Conservation (phyloP, 306 rosid genomes). For the Senna siamea region DNA sequence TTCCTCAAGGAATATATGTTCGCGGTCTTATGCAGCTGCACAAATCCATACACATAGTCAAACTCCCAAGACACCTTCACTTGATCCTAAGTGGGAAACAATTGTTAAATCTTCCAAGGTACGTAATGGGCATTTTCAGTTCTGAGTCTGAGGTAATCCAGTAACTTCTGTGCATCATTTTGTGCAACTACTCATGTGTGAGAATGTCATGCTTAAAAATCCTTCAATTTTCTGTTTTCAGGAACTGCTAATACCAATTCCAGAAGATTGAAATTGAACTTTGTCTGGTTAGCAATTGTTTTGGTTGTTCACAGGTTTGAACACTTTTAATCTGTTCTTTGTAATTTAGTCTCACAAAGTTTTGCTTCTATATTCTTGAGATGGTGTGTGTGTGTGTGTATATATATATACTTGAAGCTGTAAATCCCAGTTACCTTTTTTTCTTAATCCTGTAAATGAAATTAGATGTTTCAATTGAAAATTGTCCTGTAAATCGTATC, state of each 20-base stretch:
- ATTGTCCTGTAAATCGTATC: constrained; percentile 44
- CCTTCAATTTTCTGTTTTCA: constrained; percentile 41
- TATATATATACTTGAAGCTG: constrained; percentile 30
- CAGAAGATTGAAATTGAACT: constrained; percentile 61
- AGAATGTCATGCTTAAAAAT: constrained; percentile 29
- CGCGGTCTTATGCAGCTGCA: constrained; percentile 49
- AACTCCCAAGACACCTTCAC: constrained; percentile 35
- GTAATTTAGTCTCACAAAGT: constrained; percentile 21
- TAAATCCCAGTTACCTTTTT: constrained; percentile 40
- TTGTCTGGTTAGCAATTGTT: constrained; percentile 27
- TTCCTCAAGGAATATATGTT: constrained; percentile 56
- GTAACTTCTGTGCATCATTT: constrained; percentile 32
- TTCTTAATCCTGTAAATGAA: constrained; percentile 33
- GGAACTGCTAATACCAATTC: constrained; percentile 71
- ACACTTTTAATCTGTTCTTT: constrained; percentile 15
- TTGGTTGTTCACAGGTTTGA: background rate
- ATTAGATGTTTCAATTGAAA: constrained; percentile 32
- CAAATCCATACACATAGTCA: constrained; percentile 43
- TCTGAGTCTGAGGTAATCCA: constrained; percentile 70
- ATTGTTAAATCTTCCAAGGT: constrained; percentile 60
- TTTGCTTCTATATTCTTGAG: constrained; percentile 31
- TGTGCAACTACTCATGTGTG: constrained; percentile 14
- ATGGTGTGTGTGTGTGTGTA: too few species aligned
- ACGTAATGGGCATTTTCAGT: constrained; percentile 50
- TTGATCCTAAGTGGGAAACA: constrained; percentile 64